Base-by-base conservation (phyloP, 2,329 filamentous ascomycete genomes). In the Diplodia intermedia region DNA sequence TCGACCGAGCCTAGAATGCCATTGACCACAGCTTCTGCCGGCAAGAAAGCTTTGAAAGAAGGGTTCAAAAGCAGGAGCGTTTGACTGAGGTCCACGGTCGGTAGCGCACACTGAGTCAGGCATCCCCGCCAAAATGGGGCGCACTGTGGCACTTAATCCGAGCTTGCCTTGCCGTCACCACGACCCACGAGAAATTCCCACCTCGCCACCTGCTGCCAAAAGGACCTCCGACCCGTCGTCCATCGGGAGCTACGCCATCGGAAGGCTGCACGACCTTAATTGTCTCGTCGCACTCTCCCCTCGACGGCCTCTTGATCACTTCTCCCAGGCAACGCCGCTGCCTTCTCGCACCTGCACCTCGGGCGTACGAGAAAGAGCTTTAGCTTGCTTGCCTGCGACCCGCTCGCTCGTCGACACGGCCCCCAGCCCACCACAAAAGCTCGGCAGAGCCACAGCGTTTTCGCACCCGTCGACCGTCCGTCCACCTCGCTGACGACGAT, bases 181-280 rank as follows among this genome's bases (percentile, higher is more conserved):
- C 60, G 29, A 33, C 47, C 56, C 56, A 50, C 66, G 56, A 67
- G 66, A 67, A 63, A 67, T 62, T 67, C 55, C 65, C 55, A 60
- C 54, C 65, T 67, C 55, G 65, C 55, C 66, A 67, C 56, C 47
- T n/a, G 49, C 40, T 6, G 18, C 14, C 26, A 47, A 31, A 29
- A 49, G 47, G 50, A 49, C 23, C 47, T 26, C 12, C 18, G 60
- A 14, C n/a, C 33, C 36, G 54, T 47, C 43, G 43, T 50, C 43
- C 60, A 63, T 52, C 60, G 60, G 47, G 60, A 47, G 6, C 54
- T 26, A 56, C 26, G 33, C 40, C 57, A 61, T 15, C 60, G 47
- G 29, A 52, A 31, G 26, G 60, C 60, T 36, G 26, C 57, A 43
- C 47, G 40, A 14, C 47, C 23, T 20, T 26, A 36, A 52, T 33